Evolutionary conservation across 331 rosid species (phyloP), one percentile per base, ranked within the genome.

Genomic region (Arachis monticola): DNA sequence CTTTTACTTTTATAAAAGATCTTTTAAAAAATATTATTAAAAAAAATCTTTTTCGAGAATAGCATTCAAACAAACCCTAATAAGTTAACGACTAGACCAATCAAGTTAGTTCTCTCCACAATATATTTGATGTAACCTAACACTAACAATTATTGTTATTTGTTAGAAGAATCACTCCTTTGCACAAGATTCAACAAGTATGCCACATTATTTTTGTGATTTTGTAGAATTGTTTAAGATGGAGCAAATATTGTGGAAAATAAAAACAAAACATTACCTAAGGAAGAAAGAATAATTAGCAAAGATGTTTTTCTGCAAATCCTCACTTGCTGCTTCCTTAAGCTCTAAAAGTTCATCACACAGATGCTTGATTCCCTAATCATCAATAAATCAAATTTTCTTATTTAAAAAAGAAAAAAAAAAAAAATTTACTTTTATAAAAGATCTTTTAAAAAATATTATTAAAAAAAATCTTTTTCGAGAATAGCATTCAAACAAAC

Each of bases 321-420:
- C 93, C 60, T 82, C 87, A 72, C 60, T 74, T 35, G 97, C 90
- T 31, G 77, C 90, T 40, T 45, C 85, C 86, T 86, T 85, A 31
- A 92, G 86, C 87, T 92, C 96, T 4, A 78, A 62, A 40, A 89
- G 90, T 55, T 92, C 97, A 13, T 84, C 83, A 75, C 97, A 92
- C 30, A 92, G 82, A 83, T 89, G 97, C 65, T 85, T 86, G 55
- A 89, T 88, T 10, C 97, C 96, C 97, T 92, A 30, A 3, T 5
- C 31, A 52, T 38, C 42, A 57, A 56, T n/a, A 9, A 58, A 58
- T 10, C 64, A n/a, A n/a, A n/a, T n/a, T n/a, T n/a, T n/a, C n/a
- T n/a, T n/a, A n/a, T n/a, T n/a, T n/a, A n/a, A n/a, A n/a, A 67
- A 47, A 79, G 31, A 66, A 5, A 11, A 60, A n/a, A n/a, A n/a